Evolutionary conservation across 2,329 filamentous ascomycete species (phyloP), one percentile per base, ranked within the genome.

Genomic region (Xylariaceae sp.): DNA sequence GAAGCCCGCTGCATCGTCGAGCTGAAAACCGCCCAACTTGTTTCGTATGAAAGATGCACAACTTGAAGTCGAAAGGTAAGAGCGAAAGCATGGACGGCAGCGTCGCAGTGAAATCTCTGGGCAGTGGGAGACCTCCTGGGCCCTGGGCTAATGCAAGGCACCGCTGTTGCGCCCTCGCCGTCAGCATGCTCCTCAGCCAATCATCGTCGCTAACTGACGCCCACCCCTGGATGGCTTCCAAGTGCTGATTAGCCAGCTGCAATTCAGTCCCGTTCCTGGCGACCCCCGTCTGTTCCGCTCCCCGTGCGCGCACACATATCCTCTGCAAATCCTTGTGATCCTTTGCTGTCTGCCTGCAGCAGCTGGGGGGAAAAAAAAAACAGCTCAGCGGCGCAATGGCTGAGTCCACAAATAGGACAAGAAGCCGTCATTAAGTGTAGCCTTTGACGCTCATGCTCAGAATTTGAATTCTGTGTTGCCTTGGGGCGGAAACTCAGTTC

Each of bases 221-320:
- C 13, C 16, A 38, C 34, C 34, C 34, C 34, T 38, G 53, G 50
- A 38, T 50, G 16, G 31, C 5, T 7, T n/a, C 33, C n/a, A n/a
- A n/a, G n/a, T n/a, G n/a, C n/a, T 38, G 17, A 16, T 46, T 40
- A 48, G 45, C 40, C 18, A 45, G 47, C 47, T 31, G 38, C 18
- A 38, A 39, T 45, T 19, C 52, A 46, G 45, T 54, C 41, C 53
- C 40, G 54, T 56, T 43, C 53, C 50, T 56, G 50, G 47, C 53
- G 42, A 55, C 50, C 53, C 50, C 46, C 14, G 50, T 14, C 46
- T 44, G 14, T n/a, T 36, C 46, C 49, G 42, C 42, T 28, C 19
- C n/a, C 34, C 12, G 47, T 55, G 53, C 53, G 52, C 49, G 53
- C 34, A 38, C 34, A 38, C 34, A 38, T 13, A 5, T 16, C 34